Conservation (phyloP, 495 filamentous ascomycete genomes). For the Pseudomonodictys pantanalensis region DNA sequence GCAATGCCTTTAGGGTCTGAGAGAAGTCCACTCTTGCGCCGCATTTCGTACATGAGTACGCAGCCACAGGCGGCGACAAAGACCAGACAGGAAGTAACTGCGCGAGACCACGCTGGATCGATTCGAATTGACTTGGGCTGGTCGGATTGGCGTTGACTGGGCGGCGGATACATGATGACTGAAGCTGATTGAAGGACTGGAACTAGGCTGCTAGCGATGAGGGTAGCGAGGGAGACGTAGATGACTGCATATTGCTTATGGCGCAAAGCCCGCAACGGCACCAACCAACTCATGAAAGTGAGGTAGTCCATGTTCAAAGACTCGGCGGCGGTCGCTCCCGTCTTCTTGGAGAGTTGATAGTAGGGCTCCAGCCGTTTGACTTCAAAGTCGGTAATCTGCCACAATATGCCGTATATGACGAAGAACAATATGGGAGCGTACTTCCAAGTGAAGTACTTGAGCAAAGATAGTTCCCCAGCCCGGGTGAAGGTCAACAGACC, state of each 20-base stretch:
- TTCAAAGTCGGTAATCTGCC: slow-evolving; percentile 73
- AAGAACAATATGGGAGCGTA: slow-evolving; percentile 67
- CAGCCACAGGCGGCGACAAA: slow-evolving; percentile 55
- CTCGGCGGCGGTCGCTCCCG: slow-evolving; percentile 61
- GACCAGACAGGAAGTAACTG: slow-evolving; percentile 52
- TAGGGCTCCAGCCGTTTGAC: slow-evolving; percentile 71
- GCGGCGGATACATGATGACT: slow-evolving; percentile 51
- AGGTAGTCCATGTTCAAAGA: slow-evolving; percentile 73
- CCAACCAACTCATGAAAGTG: slow-evolving; percentile 59
- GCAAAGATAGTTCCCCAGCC: slow-evolving; percentile 50
- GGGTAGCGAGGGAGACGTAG: slow-evolving; percentile 56
- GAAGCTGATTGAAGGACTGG: slow-evolving; percentile 61
- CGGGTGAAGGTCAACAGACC: slow-evolving; percentile 52
- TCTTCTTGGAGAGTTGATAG: slow-evolving; percentile 65
- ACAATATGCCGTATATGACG: slow-evolving; percentile 69
- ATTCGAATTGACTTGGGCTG: slow-evolving; percentile 50
- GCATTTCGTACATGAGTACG: slow-evolving; percentile 55
- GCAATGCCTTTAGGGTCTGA: slow-evolving; percentile 71
- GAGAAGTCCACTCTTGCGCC: slow-evolving; percentile 60
- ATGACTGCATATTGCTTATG: slow-evolving; percentile 65
- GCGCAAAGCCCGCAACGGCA: slow-evolving; percentile 58
- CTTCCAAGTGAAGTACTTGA: slow-evolving; percentile 65
- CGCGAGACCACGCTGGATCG: slow-evolving; percentile 56
- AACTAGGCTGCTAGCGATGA: slow-evolving; percentile 61
- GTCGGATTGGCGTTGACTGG: slow-evolving; percentile 20